Evolutionary conservation across 306 rosid genomes (phyloP), one percentile per base, ranked within the genome.

Genomic region (Quercus cerris): DNA sequence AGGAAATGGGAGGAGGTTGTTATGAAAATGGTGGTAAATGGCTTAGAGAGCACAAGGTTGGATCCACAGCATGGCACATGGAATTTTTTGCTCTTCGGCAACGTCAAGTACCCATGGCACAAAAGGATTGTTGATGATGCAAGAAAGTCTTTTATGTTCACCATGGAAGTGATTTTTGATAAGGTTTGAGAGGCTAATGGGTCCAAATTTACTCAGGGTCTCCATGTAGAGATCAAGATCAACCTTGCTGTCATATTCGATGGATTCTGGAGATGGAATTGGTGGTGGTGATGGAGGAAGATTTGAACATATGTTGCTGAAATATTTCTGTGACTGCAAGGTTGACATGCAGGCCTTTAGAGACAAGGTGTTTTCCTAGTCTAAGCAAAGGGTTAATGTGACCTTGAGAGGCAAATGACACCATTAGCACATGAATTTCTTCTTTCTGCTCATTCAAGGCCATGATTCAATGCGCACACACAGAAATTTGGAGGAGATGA

Each of bases 31-130:
- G 73, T 79, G 81, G 77, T 88, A 88, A 1, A 85, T 83, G 59
- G 88, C 77, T 27, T 46, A 85, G 62, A 88, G 89, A 30, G 88
- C 81, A 20, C 86, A 85, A 6, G 91, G 91, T 59, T 88, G 91
- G 23, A 88, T 88, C 91, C 91, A 88, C 9, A 86, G 88, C 63
- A 89, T 85, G 7, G 88, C 86, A 19, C 88, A 85, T 1, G 91
- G 91, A 77, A 88, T 81, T 5, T 69, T 56, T 56, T 6, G 44
- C 68, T 79, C 81, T 2, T 55, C 78, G 1, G 89, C 89, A 1
- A 86, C 76, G 15, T 88, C 85, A 9, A 88, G 70, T 1, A 81
- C 91, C 91, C 91, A 88, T 0, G 88, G 86, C 6, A 88, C 86
- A 79, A 88, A 88, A 20, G 89, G 86, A 71, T 85, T 88, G 67